Evolutionary conservation across 2,329 filamentous ascomycete species (phyloP), one percentile per base, ranked within the genome.

Genomic region (Pseudogymnoascus sp.): DNA sequence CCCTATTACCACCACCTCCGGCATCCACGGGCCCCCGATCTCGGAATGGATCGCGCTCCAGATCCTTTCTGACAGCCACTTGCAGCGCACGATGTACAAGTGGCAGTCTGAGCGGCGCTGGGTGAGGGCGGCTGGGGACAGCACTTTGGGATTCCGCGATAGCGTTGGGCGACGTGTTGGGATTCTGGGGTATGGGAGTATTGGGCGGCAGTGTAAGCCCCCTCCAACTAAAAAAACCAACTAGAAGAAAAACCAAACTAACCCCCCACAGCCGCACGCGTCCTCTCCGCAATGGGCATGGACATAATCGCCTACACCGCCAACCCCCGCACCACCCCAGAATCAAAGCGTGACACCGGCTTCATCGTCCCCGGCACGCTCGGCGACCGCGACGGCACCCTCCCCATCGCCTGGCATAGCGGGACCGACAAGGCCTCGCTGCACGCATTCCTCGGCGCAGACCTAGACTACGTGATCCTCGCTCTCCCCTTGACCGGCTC

Each of bases 1-100:
- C n/a, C 63, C 69, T 0, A 67, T 77, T 22, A 72, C 73, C 0
- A 76, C 72, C 11, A 71, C 72, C 6, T 73, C 70, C 4, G 74
- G 75, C 6, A 69, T 77, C 12, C 74, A 76, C 61, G 73, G 74
- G 1, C 86, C 86, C 0, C 84, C 86, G 63, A 89, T 89, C 60
- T 79, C 85, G 0, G 86, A 89, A 75, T 89, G 86, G 85, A 82
- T 85, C 11, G 73, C 88, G 28, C 78, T 88, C 79, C 87, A 86
- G 68, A 80, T 82, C 62, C 75, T 88, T 2, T 77, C 81, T n/a
- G 76, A 81, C 24, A 80, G 78, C n/a, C 82, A 85, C 65, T 75
- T 79, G 26, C 85, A 84, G 71, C 77, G 79, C 46, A 60, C 74
- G 33, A 71, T 84, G n/a, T 79, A 86, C 60, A 79, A 86, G 59